These are phyloP conservation scores for Trichophyton rubrum DNA, from an alignment of 2,329 filamentous ascomycete species.

Conservation along the genomic window DNA sequence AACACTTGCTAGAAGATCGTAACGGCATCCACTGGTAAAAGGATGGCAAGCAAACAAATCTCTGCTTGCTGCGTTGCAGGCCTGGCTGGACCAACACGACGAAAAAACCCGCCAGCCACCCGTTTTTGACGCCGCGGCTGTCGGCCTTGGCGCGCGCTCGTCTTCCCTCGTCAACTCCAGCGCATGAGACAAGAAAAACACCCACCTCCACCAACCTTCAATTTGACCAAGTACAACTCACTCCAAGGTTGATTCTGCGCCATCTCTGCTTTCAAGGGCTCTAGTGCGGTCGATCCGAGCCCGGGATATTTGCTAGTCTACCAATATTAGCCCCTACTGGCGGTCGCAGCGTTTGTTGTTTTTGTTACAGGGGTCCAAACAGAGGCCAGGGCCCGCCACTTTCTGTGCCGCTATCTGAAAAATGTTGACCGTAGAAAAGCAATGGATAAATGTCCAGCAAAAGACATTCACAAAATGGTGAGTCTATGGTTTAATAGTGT, in stretches of 20 bases:
- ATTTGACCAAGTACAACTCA: not conserved
- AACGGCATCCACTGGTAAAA: no score
- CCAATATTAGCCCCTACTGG: not conserved
- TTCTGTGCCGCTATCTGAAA: constrained; percentile 8
- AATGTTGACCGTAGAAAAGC: constrained; percentile 45
- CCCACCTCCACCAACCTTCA: not conserved
- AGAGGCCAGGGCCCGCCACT: constrained; percentile 2
- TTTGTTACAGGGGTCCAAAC: constrained; percentile 1
- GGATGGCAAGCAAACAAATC: no score
- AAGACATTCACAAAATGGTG: constrained; percentile 99
- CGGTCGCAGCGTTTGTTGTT: not conserved
- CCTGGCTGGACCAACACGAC: no score
- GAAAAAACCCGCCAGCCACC: no score
- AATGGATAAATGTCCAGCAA: constrained; percentile 71
- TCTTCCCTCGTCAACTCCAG: not conserved
- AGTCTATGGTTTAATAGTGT: constrained; percentile 11
- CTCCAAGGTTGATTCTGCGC: not conserved
- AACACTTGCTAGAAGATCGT: no score
- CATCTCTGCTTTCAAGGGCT: not conserved
- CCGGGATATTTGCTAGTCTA: not conserved
- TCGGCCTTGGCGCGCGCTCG: not conserved
- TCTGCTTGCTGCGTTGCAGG: no score
- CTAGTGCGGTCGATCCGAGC: not conserved
- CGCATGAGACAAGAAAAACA: not conserved
- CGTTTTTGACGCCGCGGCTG: not conserved